These are phyloP conservation scores for Tuber indicum DNA, from an alignment of 495 filamentous ascomycete genomes.

Conservation along the genomic window DNA sequence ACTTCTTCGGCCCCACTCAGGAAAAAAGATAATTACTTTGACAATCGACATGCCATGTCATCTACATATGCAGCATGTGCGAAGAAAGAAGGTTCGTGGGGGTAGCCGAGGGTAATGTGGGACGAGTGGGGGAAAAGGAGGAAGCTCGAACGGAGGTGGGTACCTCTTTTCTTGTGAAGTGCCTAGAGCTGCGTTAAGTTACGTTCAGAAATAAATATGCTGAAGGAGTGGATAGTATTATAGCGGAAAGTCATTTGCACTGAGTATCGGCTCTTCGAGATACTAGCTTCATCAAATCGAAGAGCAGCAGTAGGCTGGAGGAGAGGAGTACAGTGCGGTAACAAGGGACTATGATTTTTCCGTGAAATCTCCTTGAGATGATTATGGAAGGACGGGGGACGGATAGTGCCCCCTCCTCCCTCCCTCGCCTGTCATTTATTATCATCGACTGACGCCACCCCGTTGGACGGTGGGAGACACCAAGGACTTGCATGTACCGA, in stretches of 20 bases:
- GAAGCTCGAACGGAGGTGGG: neutral
- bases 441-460: neutral
- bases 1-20: conserved; percentile 12
- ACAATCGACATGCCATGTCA: conserved; percentile 7
- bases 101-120: conserved; percentile 8
- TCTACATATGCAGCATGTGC: conserved; percentile 10
- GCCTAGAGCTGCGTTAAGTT: neutral
- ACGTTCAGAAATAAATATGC: conserved; percentile 12
- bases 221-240: conserved; percentile 1
- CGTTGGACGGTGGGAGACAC: neutral
- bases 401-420: neutral
- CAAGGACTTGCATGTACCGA: conserved; percentile 24
- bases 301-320: neutral
- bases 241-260: neutral
- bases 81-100: conserved; percentile 8
- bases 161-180: neutral
- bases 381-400: neutral
- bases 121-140: neutral
- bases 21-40: conserved; percentile 8
- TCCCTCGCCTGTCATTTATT: neutral
- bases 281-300: neutral
- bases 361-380: conserved; percentile 1
- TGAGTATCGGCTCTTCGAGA: neutral
- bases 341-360: conserved; percentile 4
- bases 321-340: neutral